A percentile compares a stretch with the other conserved stretches of the same genome.
Evolutionary conservation across 1,139 yeast genomes (phyloP).

Genomic region (Geotrichum bryndzae): DNA sequence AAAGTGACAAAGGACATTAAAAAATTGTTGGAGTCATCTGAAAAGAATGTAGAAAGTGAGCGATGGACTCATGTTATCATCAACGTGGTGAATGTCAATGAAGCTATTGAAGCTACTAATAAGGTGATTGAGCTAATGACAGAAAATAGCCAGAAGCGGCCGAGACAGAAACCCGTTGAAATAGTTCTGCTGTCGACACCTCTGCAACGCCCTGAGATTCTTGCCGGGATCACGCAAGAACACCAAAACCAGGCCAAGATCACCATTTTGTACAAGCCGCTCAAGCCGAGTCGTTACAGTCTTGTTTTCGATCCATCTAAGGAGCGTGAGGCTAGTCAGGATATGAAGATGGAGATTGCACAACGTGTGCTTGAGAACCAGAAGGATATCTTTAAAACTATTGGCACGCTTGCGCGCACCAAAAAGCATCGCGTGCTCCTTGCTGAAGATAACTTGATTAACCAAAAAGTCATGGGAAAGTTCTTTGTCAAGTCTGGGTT

Average conservation of each 20-base stretch:
- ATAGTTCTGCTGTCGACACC: slow-evolving; percentile 32
- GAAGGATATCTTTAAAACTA: slow-evolving; percentile 23
- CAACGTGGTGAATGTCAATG: slow-evolving; percentile 26
- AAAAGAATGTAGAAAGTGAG: background rate
- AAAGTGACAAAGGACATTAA: slow-evolving; percentile 21
- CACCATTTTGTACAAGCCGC: slow-evolving; percentile 29
- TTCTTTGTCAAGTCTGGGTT: slow-evolving; percentile 72
- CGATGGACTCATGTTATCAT: slow-evolving; percentile 33
- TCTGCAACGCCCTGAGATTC: slow-evolving; percentile 28
- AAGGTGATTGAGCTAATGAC: slow-evolving; percentile 4
- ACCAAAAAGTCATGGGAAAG: slow-evolving; percentile 79
- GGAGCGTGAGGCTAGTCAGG: slow-evolving; percentile 27
- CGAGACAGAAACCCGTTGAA: slow-evolving; percentile 18
- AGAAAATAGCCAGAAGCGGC: background rate
- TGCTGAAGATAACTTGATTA: slow-evolving; percentile 83
- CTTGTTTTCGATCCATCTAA: slow-evolving; percentile 29
- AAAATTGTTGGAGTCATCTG: slow-evolving; percentile 5
- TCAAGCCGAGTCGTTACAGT: slow-evolving; percentile 29
- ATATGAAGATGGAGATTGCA: slow-evolving; percentile 28
- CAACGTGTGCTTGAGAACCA: slow-evolving; percentile 25
- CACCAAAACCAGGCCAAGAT: slow-evolving; percentile 18
- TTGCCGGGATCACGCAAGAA: slow-evolving; percentile 17
- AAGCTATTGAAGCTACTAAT: slow-evolving; percentile 21
- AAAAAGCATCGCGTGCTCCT: slow-evolving; percentile 52
- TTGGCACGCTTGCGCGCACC: slow-evolving; percentile 25